phyloP scores from a whole-genome alignment of 345 rosid species.

The Eutrema heterophyllum region DNA sequence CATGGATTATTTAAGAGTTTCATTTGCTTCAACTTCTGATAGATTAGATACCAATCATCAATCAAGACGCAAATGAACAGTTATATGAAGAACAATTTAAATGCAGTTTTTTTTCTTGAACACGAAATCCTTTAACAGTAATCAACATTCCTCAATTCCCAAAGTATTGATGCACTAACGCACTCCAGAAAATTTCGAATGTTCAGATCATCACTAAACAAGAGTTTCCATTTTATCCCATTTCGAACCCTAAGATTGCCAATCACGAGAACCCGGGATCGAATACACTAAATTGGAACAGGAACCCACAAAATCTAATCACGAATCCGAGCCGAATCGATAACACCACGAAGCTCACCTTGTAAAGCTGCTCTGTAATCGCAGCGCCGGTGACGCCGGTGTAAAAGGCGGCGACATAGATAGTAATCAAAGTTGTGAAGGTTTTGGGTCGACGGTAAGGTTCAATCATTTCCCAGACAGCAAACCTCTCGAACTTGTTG shows the following conservation, averaged over 20 bases:
- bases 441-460: constrained; percentile 81
- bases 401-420: constrained; percentile 80
- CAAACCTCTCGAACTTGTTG: constrained; percentile 66
- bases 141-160: neutral
- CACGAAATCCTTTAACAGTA: neutral
- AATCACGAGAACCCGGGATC: neutral
- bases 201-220: neutral
- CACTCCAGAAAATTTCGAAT: neutral
- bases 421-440: constrained; percentile 59
- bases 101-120: neutral
- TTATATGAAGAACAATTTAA: neutral
- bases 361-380: constrained; percentile 81
- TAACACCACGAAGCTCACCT: constrained; percentile 32
- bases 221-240: neutral
- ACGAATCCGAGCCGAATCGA: neutral
- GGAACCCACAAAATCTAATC: neutral
- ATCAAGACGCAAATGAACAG: neutral
- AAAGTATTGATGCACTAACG: neutral
- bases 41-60: neutral
- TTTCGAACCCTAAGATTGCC: constrained; percentile 12
- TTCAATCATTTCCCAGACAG: constrained; percentile 86
- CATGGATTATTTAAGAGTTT: neutral
- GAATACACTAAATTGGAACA: neutral
- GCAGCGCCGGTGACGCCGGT: constrained; percentile 86
- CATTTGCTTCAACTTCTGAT: neutral